Conservation (phyloP, 2,329 filamentous ascomycete species). For the Dryadomyces quercivorus region DNA sequence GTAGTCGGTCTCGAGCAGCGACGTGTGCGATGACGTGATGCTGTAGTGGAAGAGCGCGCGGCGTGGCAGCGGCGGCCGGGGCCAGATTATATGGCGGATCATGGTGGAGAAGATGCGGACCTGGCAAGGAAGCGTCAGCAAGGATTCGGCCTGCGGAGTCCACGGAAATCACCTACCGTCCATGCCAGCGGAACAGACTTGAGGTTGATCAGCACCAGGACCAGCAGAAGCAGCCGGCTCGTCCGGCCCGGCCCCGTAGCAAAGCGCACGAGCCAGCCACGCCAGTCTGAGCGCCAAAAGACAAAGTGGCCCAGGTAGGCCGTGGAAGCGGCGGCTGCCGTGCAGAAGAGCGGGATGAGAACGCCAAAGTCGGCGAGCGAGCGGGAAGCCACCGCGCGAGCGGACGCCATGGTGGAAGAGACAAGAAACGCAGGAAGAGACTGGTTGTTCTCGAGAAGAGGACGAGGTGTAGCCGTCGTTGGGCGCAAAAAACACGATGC, state of each 20-base stretch:
- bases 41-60: conserved; percentile 24
- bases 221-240: conserved; percentile 37
- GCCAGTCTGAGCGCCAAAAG: conserved; percentile 29
- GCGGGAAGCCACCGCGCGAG: background rate
- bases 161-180: conserved; percentile 44
- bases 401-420: background rate
- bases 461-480: too few species aligned
- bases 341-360: conserved; percentile 28
- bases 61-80: conserved; percentile 14
- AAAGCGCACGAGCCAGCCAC: conserved; percentile 26
- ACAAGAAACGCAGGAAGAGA: background rate
- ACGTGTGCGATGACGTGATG: conserved; percentile 19
- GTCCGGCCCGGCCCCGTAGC: conserved; percentile 41
- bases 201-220: conserved; percentile 51
- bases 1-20: conserved; percentile 25
- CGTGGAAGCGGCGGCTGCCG: conserved; percentile 22
- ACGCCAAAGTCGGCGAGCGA: conserved; percentile 7
- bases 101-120: conserved; percentile 23
- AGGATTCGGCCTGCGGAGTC: background rate
- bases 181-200: conserved; percentile 66
- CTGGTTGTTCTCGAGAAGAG: background rate
- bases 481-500: too few species aligned
- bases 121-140: conserved; percentile 9
- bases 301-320: conserved; percentile 22
- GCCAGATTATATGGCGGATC: conserved; percentile 18